Conservation (phyloP, 345 rosid species). For the Garcia nutans region DNA sequence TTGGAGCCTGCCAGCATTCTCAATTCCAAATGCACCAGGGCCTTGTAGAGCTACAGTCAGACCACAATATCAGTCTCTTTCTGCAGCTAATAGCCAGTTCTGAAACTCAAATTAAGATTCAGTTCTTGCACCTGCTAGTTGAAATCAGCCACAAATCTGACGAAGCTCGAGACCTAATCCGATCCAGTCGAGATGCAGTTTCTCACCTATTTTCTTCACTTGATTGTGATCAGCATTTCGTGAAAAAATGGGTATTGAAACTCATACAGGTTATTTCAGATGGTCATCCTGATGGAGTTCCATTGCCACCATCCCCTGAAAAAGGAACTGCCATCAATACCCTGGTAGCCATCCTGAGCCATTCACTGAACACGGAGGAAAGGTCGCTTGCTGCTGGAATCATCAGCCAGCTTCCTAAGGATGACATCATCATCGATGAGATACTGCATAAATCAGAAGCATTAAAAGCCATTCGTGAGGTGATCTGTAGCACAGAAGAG, state of each 20-base stretch:
- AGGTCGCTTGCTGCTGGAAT: slow-evolving; percentile 49
- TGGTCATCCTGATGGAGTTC: slow-evolving; percentile 39
- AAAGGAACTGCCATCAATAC: slow-evolving; percentile 44
- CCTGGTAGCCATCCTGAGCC: slow-evolving; percentile 34
- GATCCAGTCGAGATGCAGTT: slow-evolving; percentile 28
- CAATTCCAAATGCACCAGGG: slow-evolving; percentile 40
- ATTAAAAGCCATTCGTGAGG: slow-evolving; percentile 49
- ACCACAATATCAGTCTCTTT: slow-evolving; percentile 43
- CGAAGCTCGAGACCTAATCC: slow-evolving; percentile 33
- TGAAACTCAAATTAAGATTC: slow-evolving; percentile 35
- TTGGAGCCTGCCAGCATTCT: slow-evolving; percentile 29
- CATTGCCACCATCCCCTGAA: slow-evolving; percentile 43
- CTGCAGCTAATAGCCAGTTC: slow-evolving; percentile 29
- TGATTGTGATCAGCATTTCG: slow-evolving; percentile 23
- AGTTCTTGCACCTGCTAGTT: slow-evolving; percentile 43
- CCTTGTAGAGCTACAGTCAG: slow-evolving; percentile 46
- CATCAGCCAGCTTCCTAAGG: slow-evolving; percentile 50
- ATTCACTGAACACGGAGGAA: slow-evolving; percentile 43
- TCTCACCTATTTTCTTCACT: slow-evolving; percentile 42
- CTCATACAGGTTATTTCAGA: slow-evolving; percentile 42
- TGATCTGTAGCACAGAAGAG: slow-evolving; percentile 35
- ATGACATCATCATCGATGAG: slow-evolving; percentile 41
- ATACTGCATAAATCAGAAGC: slow-evolving; percentile 44
- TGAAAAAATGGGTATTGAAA: slow-evolving; percentile 44
- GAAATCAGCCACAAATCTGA: slow-evolving; percentile 45